Percentiles rank a stretch among this genome's conserved stretches.
Conservation (phyloP, 2,329 filamentous ascomycete genomes). For the Macroventuria anomochaeta region DNA sequence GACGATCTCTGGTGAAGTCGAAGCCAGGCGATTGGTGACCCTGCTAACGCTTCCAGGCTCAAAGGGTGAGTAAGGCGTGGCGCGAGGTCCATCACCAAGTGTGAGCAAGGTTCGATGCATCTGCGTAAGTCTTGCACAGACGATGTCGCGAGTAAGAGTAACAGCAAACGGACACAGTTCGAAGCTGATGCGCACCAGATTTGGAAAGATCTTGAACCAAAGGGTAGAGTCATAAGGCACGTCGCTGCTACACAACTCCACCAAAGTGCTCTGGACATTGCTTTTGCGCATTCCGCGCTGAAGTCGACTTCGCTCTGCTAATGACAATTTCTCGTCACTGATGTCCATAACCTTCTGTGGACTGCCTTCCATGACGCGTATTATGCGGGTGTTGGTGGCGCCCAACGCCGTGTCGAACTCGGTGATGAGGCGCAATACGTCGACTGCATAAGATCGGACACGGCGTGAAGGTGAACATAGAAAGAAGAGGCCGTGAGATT, state of each 20-base stretch:
- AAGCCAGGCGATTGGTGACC: constrained; percentile 63
- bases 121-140: constrained; percentile 89
- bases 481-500: constrained; percentile 96
- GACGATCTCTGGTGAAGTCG: constrained; percentile 81
- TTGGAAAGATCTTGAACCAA: constrained; percentile 98
- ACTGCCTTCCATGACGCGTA: constrained; percentile 89
- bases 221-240: constrained; percentile 91
- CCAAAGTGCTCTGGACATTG: constrained; percentile 82
- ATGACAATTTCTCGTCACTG: constrained; percentile 87
- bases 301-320: constrained; percentile 89
- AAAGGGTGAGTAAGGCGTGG: constrained; percentile 62
- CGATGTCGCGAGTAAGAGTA: constrained; percentile 85
- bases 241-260: constrained; percentile 95
- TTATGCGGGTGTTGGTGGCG: constrained; percentile 80
- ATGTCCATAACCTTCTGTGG: constrained; percentile 88
- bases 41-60: constrained; percentile 64
- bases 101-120: constrained; percentile 87
- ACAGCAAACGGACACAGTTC: constrained; percentile 92
- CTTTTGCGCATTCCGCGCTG: constrained; percentile 88
- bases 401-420: constrained; percentile 92
- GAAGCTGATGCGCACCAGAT: constrained; percentile 87
- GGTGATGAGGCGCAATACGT: constrained; percentile 86
- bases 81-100: constrained; percentile 71
- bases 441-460: constrained; percentile 89
- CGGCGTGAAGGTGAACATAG: constrained; percentile 92